phyloP scores from a whole-genome alignment of 108 stramenopile species.

The Skeletonema tropicum region DNA sequence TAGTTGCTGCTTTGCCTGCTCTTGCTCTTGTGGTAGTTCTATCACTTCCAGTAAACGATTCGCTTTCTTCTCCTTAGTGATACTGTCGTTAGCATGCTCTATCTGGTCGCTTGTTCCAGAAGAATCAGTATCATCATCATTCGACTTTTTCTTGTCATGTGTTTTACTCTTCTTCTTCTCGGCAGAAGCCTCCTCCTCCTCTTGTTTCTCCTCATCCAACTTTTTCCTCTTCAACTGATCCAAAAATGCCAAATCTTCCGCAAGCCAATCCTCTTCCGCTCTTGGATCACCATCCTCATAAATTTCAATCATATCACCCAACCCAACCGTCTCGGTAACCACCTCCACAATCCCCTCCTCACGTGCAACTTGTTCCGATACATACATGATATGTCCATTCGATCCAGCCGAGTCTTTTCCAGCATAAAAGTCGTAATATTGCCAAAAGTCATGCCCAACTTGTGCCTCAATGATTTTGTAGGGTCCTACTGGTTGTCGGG shows the following conservation, averaged over 20 bases:
- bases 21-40: not conserved
- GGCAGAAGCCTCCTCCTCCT: not conserved
- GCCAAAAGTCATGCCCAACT: conserved; percentile 66
- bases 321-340: conserved; percentile 45
- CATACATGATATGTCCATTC: conserved; percentile 76
- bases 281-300: conserved; percentile 43
- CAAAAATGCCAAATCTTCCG: conserved; percentile 48
- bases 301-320: conserved; percentile 51
- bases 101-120: not conserved
- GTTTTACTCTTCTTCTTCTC: conserved; percentile 12
- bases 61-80: not conserved
- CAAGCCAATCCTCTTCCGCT: conserved; percentile 40
- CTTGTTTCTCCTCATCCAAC: not conserved
- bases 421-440: conserved; percentile 80
- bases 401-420: conserved; percentile 84
- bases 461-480: conserved; percentile 81
- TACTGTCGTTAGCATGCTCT: not conserved
- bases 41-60: not conserved
- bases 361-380: conserved; percentile 56
- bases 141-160: conserved; percentile 6
- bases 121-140: conserved; percentile 2
- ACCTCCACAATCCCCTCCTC: conserved; percentile 65
- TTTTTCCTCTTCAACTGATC: conserved; percentile 36
- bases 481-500: conserved; percentile 74
- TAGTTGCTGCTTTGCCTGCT: no score